These are phyloP conservation scores for Hortiboletus rubellus DNA, from an alignment of 1,284 basidiomycete genomes.

Conservation along the genomic window DNA sequence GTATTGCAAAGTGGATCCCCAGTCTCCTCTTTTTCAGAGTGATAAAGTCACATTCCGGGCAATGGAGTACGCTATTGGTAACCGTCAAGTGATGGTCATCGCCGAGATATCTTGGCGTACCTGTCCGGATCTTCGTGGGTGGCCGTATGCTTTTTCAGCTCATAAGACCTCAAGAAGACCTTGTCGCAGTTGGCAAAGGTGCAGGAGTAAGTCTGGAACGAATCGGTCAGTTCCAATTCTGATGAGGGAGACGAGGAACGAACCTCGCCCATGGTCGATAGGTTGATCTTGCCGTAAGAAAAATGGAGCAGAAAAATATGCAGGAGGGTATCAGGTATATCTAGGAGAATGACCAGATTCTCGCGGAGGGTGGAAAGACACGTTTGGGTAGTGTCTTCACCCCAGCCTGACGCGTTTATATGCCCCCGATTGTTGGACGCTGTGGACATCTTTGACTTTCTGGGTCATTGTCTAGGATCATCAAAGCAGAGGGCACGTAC, in stretches of 20 bases:
- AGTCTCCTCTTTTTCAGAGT: slow-evolving; percentile 29
- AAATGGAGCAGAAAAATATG: background rate
- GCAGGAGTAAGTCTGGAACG: slow-evolving; percentile 21
- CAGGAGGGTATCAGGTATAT: background rate
- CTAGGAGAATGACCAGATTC: slow-evolving; percentile 26
- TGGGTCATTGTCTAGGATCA: slow-evolving; percentile 10
- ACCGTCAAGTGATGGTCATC: background rate
- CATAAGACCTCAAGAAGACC: slow-evolving; percentile 18
- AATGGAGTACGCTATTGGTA: slow-evolving; percentile 18
- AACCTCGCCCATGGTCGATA: slow-evolving; percentile 19
- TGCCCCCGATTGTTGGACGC: slow-evolving; percentile 5
- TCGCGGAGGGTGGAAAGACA: background rate
- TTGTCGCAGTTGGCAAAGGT: slow-evolving; percentile 12
- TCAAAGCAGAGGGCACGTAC: slow-evolving; percentile 14
- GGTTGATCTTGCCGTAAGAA: background rate
- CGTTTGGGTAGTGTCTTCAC: background rate
- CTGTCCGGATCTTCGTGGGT: slow-evolving; percentile 14
- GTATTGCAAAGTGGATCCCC: slow-evolving; percentile 20
- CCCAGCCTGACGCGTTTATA: slow-evolving; percentile 5
- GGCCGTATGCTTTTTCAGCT: slow-evolving; percentile 27
- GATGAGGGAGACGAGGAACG: background rate
- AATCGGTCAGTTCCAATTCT: background rate
- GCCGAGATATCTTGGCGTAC: slow-evolving; percentile 6
- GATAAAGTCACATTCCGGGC: slow-evolving; percentile 23
- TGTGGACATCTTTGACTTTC: slow-evolving; percentile 5